A percentile compares a stretch with the other conserved stretches of the same genome.
phyloP scores from a whole-genome alignment of 148 eudicot species.

The Cornus controversa region DNA sequence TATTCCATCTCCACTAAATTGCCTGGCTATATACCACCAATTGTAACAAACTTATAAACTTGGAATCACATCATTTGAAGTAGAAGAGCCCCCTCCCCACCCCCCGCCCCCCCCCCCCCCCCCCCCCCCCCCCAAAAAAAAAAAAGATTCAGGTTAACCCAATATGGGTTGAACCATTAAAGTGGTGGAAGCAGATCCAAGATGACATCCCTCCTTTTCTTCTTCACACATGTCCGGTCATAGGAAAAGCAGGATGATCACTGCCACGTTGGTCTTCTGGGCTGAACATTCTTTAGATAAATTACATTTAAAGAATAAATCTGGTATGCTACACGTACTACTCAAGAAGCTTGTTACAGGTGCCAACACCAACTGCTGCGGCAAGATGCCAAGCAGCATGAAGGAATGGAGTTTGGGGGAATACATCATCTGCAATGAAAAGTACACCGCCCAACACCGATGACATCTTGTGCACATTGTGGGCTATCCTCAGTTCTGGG shows the following conservation, averaged over 20 bases:
- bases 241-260: neutral
- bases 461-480: conserved; percentile 84
- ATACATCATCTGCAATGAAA: conserved; percentile 81
- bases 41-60: no score
- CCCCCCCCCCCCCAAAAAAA: no score
- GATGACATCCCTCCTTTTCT: neutral
- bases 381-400: conserved; percentile 99
- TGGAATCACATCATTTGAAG: neutral
- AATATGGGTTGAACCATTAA: neutral
- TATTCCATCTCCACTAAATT: conserved; percentile 7
- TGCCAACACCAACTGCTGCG: conserved; percentile 84
- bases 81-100: no score
- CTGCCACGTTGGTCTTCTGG: neutral
- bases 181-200: neutral
- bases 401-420: conserved; percentile 73
- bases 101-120: no score
- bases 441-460: conserved; percentile 78
- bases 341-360: conserved; percentile 90
- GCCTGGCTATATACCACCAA: no score
- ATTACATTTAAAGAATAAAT: no score
- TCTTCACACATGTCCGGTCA: neutral
- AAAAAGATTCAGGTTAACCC: neutral
- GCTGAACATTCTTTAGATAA: neutral
- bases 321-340: conserved; percentile 19
- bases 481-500: conserved; percentile 71